Base-by-base conservation (phyloP, 495 filamentous ascomycete genomes). In the Lasiosphaeria hispida region DNA sequence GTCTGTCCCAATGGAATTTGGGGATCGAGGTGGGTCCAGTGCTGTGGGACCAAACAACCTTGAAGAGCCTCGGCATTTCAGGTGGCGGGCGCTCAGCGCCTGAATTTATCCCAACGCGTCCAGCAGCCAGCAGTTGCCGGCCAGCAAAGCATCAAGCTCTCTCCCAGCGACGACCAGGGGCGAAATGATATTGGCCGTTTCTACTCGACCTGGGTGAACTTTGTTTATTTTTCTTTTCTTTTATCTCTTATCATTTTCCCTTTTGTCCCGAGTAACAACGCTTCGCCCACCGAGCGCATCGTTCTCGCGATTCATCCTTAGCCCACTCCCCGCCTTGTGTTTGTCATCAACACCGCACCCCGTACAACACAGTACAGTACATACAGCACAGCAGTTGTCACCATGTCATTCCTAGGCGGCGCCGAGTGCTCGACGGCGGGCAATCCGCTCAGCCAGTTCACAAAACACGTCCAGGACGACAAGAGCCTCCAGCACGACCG, bases 371-470 rank as follows among this genome's bases (percentile, higher is more conserved):
- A 30, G 23, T 30, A 30, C 23, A n/a, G n/a, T n/a, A 39, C 45
- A 18, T 17, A 6, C 30, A 43, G 37, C 14, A n/a, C 54, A 34
- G 34, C 43, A 30, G 23, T 5, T 30, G 23, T 55, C 57, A 77
- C 52, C 61, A 96, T 96, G 94, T 95, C 92, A 18, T 96, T 98
- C 70, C 81, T 96, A 61, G 90, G 89, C 74, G 93, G 93, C 63
- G 89, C 92, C 62, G 94, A 97, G 75, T 98, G 94, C 80, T 97
- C 94, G 47, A 96, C 94, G 41, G 92, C 89, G 53, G 91, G 86
- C 66, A 98, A 97, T 73, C 95, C 95, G 53, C 86, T 98, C 57
- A 91, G 88, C 65, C 95, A 97, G 81, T 96, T 98, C 70, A 87
- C 89, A 33, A 98, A 97, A 71, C 90, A 96, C 69, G 88, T 92